Base-by-base conservation (phyloP, 2,329 filamentous ascomycete genomes). In the Macrophomina pseudophaseolina region DNA sequence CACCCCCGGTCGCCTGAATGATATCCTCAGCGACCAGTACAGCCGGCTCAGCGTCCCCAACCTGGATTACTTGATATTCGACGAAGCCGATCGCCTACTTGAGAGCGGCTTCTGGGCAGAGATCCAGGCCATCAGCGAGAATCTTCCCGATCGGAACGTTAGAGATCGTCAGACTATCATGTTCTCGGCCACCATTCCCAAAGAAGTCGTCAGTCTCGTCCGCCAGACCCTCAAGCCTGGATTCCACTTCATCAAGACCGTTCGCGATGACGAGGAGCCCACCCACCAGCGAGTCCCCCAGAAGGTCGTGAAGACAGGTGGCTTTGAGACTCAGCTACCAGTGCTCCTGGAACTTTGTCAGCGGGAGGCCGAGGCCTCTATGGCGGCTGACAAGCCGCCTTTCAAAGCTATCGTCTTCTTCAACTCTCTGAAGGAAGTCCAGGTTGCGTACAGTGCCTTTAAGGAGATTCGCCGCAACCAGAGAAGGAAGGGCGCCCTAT, bases 331-430 rank as follows among this genome's bases (percentile, higher is more conserved):
- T 76, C 80, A 89, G 49, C 84, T 92, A 68, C 93, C 95, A 16
- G 80, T 90, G 2, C 77, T 98, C 23, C 84, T 95, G 64, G 94
- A 98, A 78, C 84, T 97, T 62, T 82, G 90, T 54, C 81, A 89
- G 65, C 85, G 86, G 42, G 88, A 91, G 71, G 77, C 84, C n/a
- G 71, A 82, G 35, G 80, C 81, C 30, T 76, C 76, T 68, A 71
- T 71, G 77, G 69, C 74, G 78, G 69, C 80, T 83, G 69, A 77
- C 72, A 72, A 69, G 3, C 78, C 78, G 16, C 91, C 92, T 0
- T 97, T 98, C 86, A 99, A 99, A 84, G 92, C 93, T n/a, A 96
- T 99, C 68, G 83, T 97, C 49, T 99, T 97, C 81, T 90, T 94
- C 77, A 91, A 91, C 73, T 92, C 91, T 28, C 96, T 91, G 0